phyloP scores from a whole-genome alignment of 345 rosid genomes.

The Cochlearia excelsa region DNA sequence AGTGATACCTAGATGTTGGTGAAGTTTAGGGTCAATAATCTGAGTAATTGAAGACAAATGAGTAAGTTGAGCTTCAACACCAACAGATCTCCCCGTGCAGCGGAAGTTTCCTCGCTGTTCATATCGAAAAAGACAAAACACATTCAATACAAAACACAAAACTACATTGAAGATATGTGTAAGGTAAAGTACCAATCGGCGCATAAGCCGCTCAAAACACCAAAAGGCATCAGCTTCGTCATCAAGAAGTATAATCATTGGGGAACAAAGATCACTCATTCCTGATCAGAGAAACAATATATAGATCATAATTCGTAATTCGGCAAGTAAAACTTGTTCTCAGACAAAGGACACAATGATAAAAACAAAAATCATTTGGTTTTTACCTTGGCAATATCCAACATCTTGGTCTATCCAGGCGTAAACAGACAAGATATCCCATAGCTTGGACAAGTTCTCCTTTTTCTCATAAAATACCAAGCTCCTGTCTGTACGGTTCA shows the following conservation, averaged over 20 bases:
- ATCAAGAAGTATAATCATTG: constrained; percentile 91
- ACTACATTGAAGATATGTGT: not conserved
- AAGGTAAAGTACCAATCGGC: constrained; percentile 68
- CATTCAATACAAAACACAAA: constrained; percentile 9
- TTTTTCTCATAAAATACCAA: constrained; percentile 86
- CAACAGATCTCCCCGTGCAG: constrained; percentile 84
- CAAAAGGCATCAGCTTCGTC: constrained; percentile 96
- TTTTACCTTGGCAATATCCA: constrained; percentile 92
- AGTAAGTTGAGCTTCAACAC: constrained; percentile 89
- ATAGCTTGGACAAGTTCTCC: constrained; percentile 82
- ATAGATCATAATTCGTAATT: not conserved
- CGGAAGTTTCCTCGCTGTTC: constrained; percentile 87
- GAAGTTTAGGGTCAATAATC: constrained; percentile 92
- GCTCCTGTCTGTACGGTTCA: constrained; percentile 86
- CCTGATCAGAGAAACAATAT: constrained; percentile 44
- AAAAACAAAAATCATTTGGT: not conserved
- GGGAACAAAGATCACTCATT: constrained; percentile 99
- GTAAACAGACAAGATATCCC: constrained; percentile 95
- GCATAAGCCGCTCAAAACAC: constrained; percentile 98
- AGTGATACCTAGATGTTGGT: constrained; percentile 80
- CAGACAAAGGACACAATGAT: not conserved
- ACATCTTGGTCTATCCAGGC: constrained; percentile 94
- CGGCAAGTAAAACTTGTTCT: constrained; percentile 14
- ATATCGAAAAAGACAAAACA: constrained; percentile 12
- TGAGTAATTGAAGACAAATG: constrained; percentile 86